Percentiles rank a stretch among this genome's conserved stretches.
These are phyloP conservation scores for Botrytis galanthina DNA, from an alignment of 2,329 filamentous ascomycete genomes.

Conservation along the genomic window DNA sequence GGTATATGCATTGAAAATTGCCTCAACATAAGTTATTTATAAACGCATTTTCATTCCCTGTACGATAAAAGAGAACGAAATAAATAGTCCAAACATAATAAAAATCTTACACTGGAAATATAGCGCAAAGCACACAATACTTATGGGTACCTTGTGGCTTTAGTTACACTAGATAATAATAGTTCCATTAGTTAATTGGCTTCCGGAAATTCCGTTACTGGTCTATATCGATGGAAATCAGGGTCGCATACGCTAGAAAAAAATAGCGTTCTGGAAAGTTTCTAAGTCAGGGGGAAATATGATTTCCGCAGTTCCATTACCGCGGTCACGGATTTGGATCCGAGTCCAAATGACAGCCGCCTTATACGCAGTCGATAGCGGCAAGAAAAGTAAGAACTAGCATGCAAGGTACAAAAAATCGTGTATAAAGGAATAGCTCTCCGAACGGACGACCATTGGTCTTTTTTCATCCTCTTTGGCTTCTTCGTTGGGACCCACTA, in stretches of 20 bases:
- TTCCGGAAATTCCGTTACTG: not conserved
- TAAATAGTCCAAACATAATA: not conserved
- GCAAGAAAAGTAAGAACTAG: not conserved
- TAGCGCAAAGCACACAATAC: constrained; percentile 2
- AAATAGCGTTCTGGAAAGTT: not conserved
- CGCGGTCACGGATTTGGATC: not conserved
- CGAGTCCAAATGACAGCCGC: not conserved
- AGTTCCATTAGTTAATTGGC: not conserved
- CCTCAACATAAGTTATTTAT: not conserved
- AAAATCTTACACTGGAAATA: not conserved
- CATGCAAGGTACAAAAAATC: constrained; percentile 3
- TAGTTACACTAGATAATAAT: not conserved
- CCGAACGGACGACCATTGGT: not conserved
- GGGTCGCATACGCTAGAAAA: not conserved
- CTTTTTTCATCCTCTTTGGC: not conserved
- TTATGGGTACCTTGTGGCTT: not conserved
- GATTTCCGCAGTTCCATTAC: not conserved
- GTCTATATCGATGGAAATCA: not conserved
- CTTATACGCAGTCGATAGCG: not conserved
- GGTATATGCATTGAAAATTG: not conserved
- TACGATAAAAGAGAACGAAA: not conserved
- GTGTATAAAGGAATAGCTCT: not conserved
- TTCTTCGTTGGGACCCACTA: not conserved
- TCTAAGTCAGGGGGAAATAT: not conserved
- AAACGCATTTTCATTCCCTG: not conserved